Percentiles rank a stretch among this genome's conserved stretches.
Conservation (phyloP, 352 stramenopile genomes). For the Blastocystis hominis region DNA sequence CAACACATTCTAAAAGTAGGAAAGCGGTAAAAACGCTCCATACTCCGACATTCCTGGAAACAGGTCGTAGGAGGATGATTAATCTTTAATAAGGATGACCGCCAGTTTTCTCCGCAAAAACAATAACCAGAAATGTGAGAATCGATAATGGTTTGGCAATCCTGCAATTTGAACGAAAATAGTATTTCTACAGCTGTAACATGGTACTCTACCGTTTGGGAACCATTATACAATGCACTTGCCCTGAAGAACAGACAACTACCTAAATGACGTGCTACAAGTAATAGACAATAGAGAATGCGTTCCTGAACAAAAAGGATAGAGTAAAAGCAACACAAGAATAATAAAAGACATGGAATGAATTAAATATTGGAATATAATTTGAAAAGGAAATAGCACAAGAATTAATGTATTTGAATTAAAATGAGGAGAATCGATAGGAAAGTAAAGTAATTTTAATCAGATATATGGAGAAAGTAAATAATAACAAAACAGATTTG, state of each 20-base stretch:
- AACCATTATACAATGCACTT: neutral
- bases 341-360: neutral
- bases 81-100: neutral
- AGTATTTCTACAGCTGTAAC: neutral
- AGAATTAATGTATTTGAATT: neutral
- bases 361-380: neutral
- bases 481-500: neutral
- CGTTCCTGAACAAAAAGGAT: neutral
- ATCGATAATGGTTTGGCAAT: constrained; percentile 12
- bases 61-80: neutral
- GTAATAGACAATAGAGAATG: neutral
- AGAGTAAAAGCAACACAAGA: neutral
- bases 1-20: neutral
- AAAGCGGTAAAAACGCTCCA: neutral
- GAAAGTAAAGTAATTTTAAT: too few relatives aligned
- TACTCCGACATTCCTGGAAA: constrained; percentile 5
- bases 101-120: constrained; percentile 41
- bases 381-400: neutral
- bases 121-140: constrained; percentile 25
- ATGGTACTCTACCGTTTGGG: neutral
- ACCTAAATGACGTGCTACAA: neutral
- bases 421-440: neutral
- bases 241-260: constrained; percentile 2
- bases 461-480: neutral
- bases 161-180: neutral